Evolutionary conservation across 2,329 filamentous ascomycete genomes (phyloP), one percentile per base, ranked within the genome.

Genomic region (Capronia epimyces): DNA sequence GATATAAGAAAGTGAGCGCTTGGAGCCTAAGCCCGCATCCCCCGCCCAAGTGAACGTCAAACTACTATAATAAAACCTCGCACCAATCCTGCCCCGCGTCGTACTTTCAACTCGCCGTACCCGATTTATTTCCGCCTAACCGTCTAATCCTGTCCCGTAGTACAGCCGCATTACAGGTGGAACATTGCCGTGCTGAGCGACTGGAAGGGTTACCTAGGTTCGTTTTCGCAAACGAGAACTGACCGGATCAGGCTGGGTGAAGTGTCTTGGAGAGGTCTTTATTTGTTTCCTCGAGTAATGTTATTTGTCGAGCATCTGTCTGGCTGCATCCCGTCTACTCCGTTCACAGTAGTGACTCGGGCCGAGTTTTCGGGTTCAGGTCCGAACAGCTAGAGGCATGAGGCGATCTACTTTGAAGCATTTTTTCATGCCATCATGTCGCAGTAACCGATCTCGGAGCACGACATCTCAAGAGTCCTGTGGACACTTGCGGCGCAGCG

Each of bases 201-300:
- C n/a, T n/a, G n/a, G n/a, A n/a, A n/a, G n/a, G n/a, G n/a, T n/a
- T n/a, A 29, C n/a, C 9, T 31, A 34, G 31, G 15, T 7, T 13
- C 8, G 27, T 29, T 29, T 29, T 29, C 34, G 3, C 25, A 10
- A 7, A 53, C 54, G 54, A 56, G 45, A 53, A 56, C 49, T 39
- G 47, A 16, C 41, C 54, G 54, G 54, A 36, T 53, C 36, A 56
- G 54, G 54, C 54, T 56, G 54, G 31, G 34, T 32, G 29, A 32
- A 3, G 7, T 10, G 7, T 32, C n/a, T 32, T n/a, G 3, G 7
- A 10, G 7, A 12, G 13, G 29, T 32, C n/a, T 32, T 12, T 32
- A 9, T 10, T 32, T 32, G 13, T 9, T 32, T n/a, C 7, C 29
- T 32, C 29, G n/a, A n/a, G n/a, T n/a, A n/a, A n/a, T n/a, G n/a